These are phyloP conservation scores for Oropetium thomaeum DNA, from an alignment of 176 grass and related monocot species.

Conservation along the genomic window DNA sequence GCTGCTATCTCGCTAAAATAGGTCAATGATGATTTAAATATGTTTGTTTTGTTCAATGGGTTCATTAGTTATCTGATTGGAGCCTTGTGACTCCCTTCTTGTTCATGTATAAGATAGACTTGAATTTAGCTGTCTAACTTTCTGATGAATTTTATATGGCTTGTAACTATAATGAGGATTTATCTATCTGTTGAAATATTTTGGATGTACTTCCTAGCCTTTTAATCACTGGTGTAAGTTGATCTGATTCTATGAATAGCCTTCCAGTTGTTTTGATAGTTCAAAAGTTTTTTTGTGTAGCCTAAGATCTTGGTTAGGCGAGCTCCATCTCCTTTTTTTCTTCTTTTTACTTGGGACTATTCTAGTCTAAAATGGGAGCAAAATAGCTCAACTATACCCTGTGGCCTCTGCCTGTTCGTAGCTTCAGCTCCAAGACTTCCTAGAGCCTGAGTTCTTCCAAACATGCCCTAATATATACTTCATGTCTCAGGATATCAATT, in stretches of 20 bases:
- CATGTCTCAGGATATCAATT: conserved; percentile 79
- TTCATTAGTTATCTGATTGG: conserved; percentile 10
- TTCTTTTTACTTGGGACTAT: not conserved
- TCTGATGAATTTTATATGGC: not conserved
- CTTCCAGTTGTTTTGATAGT: not conserved
- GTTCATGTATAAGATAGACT: not conserved
- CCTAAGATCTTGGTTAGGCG: not conserved
- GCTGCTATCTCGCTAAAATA: not conserved
- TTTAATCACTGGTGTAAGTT: not conserved
- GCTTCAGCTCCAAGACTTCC: not conserved
- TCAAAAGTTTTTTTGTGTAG: conserved; percentile 20
- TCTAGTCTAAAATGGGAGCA: not conserved
- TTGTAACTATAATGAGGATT: not conserved
- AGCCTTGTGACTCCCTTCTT: not conserved
- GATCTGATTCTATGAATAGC: not conserved
- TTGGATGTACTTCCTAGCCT: not conserved
- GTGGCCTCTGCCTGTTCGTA: not conserved
- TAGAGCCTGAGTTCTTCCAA: not conserved
- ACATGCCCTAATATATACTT: conserved; percentile 1
- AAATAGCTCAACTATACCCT: not conserved
- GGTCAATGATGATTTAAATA: not conserved
- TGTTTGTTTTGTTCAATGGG: not conserved
- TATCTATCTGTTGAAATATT: not conserved
- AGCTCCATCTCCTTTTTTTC: not conserved
- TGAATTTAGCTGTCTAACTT: not conserved